Percentiles rank a stretch among this genome's conserved stretches.
Evolutionary conservation across 768 basidiomycete genomes (phyloP).

Genomic region (Daedalea quercina): DNA sequence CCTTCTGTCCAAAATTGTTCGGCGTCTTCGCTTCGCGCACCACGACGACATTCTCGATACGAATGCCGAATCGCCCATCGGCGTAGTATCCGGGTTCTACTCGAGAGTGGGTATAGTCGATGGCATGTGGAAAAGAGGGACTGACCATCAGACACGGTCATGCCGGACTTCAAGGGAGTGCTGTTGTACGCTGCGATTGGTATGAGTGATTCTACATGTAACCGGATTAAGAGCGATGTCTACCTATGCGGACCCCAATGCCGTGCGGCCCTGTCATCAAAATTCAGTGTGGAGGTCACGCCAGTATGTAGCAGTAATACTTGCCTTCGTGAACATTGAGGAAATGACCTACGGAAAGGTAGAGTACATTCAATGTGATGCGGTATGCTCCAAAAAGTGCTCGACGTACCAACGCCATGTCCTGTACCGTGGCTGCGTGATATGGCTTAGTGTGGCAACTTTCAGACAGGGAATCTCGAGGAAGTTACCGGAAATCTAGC

Average conservation of each 20-base stretch:
- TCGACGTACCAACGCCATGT: conserved; percentile 69
- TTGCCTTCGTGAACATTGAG: conserved; percentile 86
- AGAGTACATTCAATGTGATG: neutral
- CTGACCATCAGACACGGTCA: conserved; percentile 82
- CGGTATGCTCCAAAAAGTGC: neutral
- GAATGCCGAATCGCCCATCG: conserved; percentile 87
- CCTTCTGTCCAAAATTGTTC: conserved; percentile 75
- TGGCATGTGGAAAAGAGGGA: neutral
- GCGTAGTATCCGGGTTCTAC: conserved; percentile 88
- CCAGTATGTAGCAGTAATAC: neutral
- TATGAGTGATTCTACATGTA: too few relatives aligned
- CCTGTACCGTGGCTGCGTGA: conserved; percentile 77
- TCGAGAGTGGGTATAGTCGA: neutral
- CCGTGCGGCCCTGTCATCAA: conserved; percentile 45
- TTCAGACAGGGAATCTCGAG: too few relatives aligned
- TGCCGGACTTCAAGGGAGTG: conserved; percentile 69
- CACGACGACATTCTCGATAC: conserved; percentile 86
- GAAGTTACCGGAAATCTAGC: conserved; percentile 59
- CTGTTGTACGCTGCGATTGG: conserved; percentile 73
- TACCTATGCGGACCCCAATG: conserved; percentile 48
- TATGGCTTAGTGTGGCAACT: too few relatives aligned
- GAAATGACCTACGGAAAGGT: conserved; percentile 48
- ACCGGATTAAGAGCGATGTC: neutral
- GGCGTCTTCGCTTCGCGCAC: conserved; percentile 65
- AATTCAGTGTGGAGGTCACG: neutral